Conservation (phyloP, 139 green algal species). For the Chlamydomonas sp. region DNA sequence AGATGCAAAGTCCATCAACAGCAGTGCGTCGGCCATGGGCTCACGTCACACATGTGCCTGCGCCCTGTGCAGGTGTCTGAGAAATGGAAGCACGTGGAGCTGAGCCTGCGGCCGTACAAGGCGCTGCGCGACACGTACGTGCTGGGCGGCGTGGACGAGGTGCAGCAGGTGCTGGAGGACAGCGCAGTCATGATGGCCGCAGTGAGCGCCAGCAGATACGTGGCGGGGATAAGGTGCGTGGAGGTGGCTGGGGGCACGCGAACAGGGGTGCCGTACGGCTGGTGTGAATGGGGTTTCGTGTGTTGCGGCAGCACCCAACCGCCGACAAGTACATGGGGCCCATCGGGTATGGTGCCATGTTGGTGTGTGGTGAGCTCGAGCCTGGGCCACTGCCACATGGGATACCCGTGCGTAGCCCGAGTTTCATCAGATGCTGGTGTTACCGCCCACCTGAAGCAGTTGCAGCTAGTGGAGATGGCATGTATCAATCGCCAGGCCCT, state of each 20-base stretch:
- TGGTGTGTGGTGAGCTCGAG: no score
- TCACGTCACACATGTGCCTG: not conserved
- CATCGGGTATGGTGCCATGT: no score
- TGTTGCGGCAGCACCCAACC: not conserved
- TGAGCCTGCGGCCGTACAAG: conserved; percentile 70
- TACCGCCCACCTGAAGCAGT: no score
- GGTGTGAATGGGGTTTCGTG: not conserved
- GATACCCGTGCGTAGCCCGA: no score
- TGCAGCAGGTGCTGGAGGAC: conserved; percentile 82
- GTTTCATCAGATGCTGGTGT: no score
- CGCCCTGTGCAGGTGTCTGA: conserved; percentile 5
- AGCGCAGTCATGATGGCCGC: conserved; percentile 79
- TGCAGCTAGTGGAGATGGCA: no score
- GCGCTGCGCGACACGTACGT: conserved; percentile 85
- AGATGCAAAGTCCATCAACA: not conserved
- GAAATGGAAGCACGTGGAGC: conserved; percentile 39
- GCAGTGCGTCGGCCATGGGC: not conserved
- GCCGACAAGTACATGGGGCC: no score
- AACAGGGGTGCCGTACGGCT: not conserved
- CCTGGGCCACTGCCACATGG: no score
- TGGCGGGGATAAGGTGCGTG: conserved; percentile 52
- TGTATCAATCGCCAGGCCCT: no score
- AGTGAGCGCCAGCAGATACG: conserved; percentile 72
- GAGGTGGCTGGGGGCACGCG: not conserved
- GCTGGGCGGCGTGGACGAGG: conserved; percentile 78